A percentile compares a stretch with the other conserved stretches of the same genome.
These are phyloP conservation scores for Lentinula novae-zelandiae DNA, from an alignment of 1,284 basidiomycete species.

Conservation along the genomic window DNA sequence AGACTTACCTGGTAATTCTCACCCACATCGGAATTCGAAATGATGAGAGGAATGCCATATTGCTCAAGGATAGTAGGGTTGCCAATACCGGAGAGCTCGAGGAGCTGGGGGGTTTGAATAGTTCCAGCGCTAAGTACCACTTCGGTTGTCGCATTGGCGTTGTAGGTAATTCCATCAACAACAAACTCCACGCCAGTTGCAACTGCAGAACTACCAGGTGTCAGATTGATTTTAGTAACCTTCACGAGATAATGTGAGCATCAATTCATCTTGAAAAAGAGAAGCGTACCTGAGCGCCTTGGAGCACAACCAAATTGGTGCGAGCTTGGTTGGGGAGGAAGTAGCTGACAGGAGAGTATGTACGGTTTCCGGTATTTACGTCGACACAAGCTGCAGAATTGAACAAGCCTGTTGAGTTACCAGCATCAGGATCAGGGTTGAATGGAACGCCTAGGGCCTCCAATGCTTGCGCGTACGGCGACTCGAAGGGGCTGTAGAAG, in stretches of 20 bases:
- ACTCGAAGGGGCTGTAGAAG: not conserved
- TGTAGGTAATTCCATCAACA: constrained; percentile 3
- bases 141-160: constrained; percentile 16
- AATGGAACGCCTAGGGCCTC: not conserved
- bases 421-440: constrained; percentile 2
- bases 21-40: constrained; percentile 27
- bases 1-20: constrained; percentile 28
- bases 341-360: constrained; percentile 6
- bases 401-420: constrained; percentile 4
- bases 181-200: constrained; percentile 14
- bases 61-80: constrained; percentile 21
- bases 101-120: constrained; percentile 23
- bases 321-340: constrained; percentile 5
- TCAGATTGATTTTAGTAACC: constrained; percentile 1
- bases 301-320: constrained; percentile 11
- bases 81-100: constrained; percentile 28
- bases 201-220: not conserved
- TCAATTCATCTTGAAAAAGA: not conserved
- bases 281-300: constrained; percentile 11
- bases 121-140: constrained; percentile 23
- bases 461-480: not conserved
- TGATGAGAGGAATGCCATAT: constrained; percentile 23
- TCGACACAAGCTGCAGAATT: constrained; percentile 1
- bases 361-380: not conserved
- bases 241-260: not conserved